phyloP scores from a whole-genome alignment of 2,329 filamentous ascomycete genomes.

The Claviceps digitariae region DNA sequence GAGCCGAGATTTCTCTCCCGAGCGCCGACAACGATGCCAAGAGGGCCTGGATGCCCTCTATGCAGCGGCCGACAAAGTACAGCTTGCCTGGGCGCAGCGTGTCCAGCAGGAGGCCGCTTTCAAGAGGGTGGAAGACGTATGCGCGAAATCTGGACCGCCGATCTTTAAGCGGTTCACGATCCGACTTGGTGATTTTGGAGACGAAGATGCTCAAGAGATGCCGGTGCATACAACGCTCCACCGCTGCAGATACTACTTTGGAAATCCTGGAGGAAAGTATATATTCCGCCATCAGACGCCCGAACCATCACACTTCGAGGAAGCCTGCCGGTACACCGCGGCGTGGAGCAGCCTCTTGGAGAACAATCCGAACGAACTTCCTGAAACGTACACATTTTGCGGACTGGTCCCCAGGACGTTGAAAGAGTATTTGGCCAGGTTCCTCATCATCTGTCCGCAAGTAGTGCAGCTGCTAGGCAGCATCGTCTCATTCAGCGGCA shows the following conservation, averaged over 20 bases:
- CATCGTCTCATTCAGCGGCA: constrained; percentile 7
- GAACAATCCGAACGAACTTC: background rate
- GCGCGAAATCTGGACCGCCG: background rate
- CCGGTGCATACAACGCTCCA: background rate
- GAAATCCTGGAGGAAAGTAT: constrained; percentile 12
- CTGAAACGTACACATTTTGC: constrained; percentile 7
- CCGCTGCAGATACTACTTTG: constrained; percentile 12
- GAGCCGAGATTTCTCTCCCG: background rate
- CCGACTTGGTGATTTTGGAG: background rate
- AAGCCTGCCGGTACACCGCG: background rate
- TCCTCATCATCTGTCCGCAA: constrained; percentile 5
- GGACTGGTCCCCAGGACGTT: constrained; percentile 12
- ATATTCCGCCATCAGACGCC: constrained; percentile 13
- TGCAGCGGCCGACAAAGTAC: background rate
- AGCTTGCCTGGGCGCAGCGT: background rate
- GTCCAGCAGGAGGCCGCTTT: background rate
- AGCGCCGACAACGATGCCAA: background rate
- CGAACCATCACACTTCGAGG: background rate
- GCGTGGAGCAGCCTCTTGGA: background rate
- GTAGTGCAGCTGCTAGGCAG: constrained; percentile 9
- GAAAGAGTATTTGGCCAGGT: constrained; percentile 8
- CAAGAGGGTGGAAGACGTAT: background rate
- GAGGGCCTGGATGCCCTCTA: background rate
- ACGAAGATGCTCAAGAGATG: background rate
- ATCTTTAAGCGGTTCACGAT: background rate